Base-by-base conservation (phyloP, 2,329 filamentous ascomycete species). In the Leptographium lundbergii region DNA sequence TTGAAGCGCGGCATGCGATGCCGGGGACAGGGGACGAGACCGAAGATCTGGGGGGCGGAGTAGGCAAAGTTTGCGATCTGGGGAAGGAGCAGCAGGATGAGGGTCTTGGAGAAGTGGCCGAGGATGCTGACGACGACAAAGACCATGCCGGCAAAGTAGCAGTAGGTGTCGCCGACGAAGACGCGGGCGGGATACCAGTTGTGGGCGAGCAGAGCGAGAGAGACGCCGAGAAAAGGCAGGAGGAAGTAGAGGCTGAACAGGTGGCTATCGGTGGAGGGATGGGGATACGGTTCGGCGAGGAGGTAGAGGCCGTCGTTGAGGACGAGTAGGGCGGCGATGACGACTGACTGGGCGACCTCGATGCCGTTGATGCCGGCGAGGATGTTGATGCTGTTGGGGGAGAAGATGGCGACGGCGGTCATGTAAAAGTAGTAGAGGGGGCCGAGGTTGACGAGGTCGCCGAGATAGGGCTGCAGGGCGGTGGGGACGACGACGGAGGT, bases 331-430 rank as follows among this genome's bases (percentile, higher is more conserved):
- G 85, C 72, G 29, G 91, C 92, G 69, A 99, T 89, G 63, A 96
- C 88, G 63, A 99, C 77, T 61, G 91, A 96, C 74, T 99, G 94
- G 13, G 88, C 85, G 59, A 97, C 94, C 72, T 99, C 94, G 70
- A 99, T 94, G 59, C 94, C 94, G 72, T 99, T 99, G 73, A 99
- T 89, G n/a, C 94, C 94, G 0, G 94, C 94, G n/a, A 99, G 78
- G 74, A 99, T 99, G 77, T 99, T 99, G 81, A 99, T 99, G 72
- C 90, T 91, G 75, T 99, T 97, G 7, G 94, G 91, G 66, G 91
- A 95, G 77, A 99, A 99, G 72, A 99, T 99, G 69, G 92, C 89
- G 65, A 99, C 82, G 59, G 88, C 87, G 57, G 90, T 89, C 94
- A 99, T 99, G 79, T 97, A 99, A 68, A 86, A 76, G 75, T 99